Base-by-base conservation (phyloP, 2,329 filamentous ascomycete genomes). In the Delphinella strobiligena region DNA sequence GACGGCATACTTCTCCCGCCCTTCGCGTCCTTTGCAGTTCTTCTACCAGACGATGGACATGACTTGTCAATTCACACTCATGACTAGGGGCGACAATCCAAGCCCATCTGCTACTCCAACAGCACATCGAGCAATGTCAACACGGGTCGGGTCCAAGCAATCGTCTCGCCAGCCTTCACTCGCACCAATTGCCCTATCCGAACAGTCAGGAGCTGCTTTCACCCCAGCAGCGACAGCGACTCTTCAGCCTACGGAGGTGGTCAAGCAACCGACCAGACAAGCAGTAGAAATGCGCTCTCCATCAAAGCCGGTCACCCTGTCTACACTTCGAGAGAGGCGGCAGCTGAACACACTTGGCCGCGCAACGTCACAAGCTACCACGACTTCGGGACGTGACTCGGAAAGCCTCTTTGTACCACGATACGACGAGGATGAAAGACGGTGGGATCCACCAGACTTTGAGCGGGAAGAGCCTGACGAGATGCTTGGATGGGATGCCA, bases 1-100 rank as follows among this genome's bases (percentile, higher is more conserved):
- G 11, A 72, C 70, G 12, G 80, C 81, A 10, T 68, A 68, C 38
- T 88, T 87, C 59, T 87, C 83, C 2, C 64, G 73, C 18, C 82
- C 83, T 3, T 74, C 75, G 12, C 72, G 74, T 12, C 83, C 83
- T 1, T 72, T 89, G 54, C 80, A 85, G 51, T 70, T 89, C 43
- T 74, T 69, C 33, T 89, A 89, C 52, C 68, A 72, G 17, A 71
- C 73, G 31, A 77, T 80, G 42, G 81, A 78, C 24, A 67, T 88
- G 22, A 62, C 74, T 29, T 84, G 78, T 57, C 80, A 88, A 47
- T 88, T 87, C 50, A 80, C 86, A 32, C 70, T 89, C 44, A 88
- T 87, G 82, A 89, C 83, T 1, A 76, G 82, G 7, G 83, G 82
- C 11, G 81, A 86, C 38, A 37, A 38, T 8, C 17, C 32, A n/a